Evolutionary conservation across 140 eudicot species (phyloP).

Genomic region (Cichorium intybus): DNA sequence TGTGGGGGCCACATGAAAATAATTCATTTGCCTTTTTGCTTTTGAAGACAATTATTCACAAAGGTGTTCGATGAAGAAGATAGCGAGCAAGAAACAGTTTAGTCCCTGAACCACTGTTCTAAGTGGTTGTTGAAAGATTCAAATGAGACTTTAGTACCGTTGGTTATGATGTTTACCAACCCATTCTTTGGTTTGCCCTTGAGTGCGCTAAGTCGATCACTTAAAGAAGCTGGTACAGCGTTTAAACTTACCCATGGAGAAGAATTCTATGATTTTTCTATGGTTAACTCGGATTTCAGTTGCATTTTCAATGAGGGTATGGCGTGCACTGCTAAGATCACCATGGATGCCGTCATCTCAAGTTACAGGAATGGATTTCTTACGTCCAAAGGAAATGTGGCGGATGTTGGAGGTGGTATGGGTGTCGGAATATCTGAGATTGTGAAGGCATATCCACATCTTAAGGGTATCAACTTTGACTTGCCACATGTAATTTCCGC

Average conservation of each 20-base stretch:
- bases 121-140: constrained; percentile 8
- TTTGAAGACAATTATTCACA: no score
- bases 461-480: constrained; percentile 38
- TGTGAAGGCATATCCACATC: constrained; percentile 28
- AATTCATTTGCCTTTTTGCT: no score
- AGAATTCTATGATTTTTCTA: constrained; percentile 18
- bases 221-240: constrained; percentile 33
- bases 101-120: constrained; percentile 29
- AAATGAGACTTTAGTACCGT: not conserved
- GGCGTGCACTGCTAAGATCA: constrained; percentile 13
- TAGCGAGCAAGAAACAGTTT: constrained; percentile 5
- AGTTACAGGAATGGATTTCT: constrained; percentile 15
- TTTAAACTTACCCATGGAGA: constrained; percentile 26
- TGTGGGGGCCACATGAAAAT: no score
- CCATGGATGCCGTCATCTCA: constrained; percentile 3
- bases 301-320: constrained; percentile 21
- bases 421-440: constrained; percentile 26
- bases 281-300: not conserved
- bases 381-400: constrained; percentile 18
- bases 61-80: no score
- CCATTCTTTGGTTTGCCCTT: not conserved
- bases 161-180: constrained; percentile 15
- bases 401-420: constrained; percentile 45
- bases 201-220: not conserved
- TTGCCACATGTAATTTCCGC: constrained; percentile 34